Conservation (phyloP, 73 alveolate genomes). For the Paraurostyla sp. region DNA sequence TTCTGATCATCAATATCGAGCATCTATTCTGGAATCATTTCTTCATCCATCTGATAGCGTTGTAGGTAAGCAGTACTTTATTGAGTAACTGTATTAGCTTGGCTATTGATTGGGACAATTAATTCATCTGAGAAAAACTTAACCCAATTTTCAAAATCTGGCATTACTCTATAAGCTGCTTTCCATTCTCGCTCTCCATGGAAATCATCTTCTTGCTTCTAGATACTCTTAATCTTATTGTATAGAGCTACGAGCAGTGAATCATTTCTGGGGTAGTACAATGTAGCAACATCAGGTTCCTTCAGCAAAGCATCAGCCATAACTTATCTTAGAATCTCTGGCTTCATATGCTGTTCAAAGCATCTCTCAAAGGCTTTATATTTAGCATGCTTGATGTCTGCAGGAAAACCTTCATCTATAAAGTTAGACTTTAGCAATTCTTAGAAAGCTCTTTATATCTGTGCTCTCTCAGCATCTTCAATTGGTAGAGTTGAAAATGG, state of each 20-base stretch:
- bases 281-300: slow-evolving; percentile 81
- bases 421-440: slow-evolving; percentile 75
- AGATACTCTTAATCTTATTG: slow-evolving; percentile 47
- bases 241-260: slow-evolving; percentile 79
- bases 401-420: slow-evolving; percentile 56
- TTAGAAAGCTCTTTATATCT: slow-evolving; percentile 70
- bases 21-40: slow-evolving; percentile 59
- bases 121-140: slow-evolving; percentile 67
- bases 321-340: slow-evolving; percentile 72
- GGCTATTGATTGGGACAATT: background rate
- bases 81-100: background rate
- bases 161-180: slow-evolving; percentile 90
- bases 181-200: slow-evolving; percentile 77
- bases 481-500: slow-evolving; percentile 87
- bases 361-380: slow-evolving; percentile 84
- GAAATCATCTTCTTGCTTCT: background rate
- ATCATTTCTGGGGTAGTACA: slow-evolving; percentile 87
- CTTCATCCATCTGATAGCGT: slow-evolving; percentile 57
- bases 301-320: slow-evolving; percentile 77
- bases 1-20: slow-evolving; percentile 75
- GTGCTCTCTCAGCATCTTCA: slow-evolving; percentile 88
- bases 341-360: slow-evolving; percentile 80
- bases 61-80: no score
- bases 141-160: slow-evolving; percentile 87
- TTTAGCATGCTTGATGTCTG: slow-evolving; percentile 28